Evolutionary conservation across 192 early-diverging fungal genomes (phyloP).

Genomic region (Backusella mclennaniae): DNA sequence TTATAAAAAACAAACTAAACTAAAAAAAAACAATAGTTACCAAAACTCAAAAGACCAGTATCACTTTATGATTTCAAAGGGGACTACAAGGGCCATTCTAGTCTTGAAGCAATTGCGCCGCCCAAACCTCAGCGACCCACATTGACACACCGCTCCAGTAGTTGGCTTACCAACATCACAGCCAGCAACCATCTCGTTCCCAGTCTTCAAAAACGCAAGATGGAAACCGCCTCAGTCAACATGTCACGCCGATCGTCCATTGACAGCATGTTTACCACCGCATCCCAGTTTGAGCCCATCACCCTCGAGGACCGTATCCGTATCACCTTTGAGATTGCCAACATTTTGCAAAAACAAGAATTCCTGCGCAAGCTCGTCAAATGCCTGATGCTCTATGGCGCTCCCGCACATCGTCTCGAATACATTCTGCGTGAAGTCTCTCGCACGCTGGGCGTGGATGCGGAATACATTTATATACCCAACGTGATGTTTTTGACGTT

Average conservation of each 20-base stretch:
- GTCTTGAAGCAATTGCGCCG: not conserved
- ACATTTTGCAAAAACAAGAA: slow-evolving; percentile 70
- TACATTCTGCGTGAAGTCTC: slow-evolving; percentile 62
- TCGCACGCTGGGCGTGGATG: slow-evolving; percentile 55
- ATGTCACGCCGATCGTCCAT: slow-evolving; percentile 25
- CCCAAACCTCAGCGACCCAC: not conserved
- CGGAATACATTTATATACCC: slow-evolving; percentile 65
- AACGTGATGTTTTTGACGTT: slow-evolving; percentile 72
- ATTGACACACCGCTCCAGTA: slow-evolving; percentile 20
- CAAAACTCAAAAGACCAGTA: slow-evolving; percentile 6
- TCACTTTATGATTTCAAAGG: slow-evolving; percentile 3
- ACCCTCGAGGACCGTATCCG: slow-evolving; percentile 46
- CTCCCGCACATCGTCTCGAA: slow-evolving; percentile 67
- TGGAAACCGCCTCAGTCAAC: not conserved
- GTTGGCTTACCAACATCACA: slow-evolving; percentile 20
- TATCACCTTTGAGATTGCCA: slow-evolving; percentile 57
- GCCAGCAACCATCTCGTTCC: slow-evolving; percentile 25
- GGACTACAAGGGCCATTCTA: not conserved
- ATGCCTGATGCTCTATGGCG: slow-evolving; percentile 66
- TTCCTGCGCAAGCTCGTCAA: slow-evolving; percentile 60
- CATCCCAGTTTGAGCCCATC: slow-evolving; percentile 30
- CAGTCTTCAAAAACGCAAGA: slow-evolving; percentile 23
- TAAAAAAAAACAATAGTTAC: not conserved
- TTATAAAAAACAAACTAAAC: not conserved
- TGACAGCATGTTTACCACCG: slow-evolving; percentile 29